These are phyloP conservation scores for Lactarius deliciosus DNA, from an alignment of 768 basidiomycete species.

Conservation along the genomic window DNA sequence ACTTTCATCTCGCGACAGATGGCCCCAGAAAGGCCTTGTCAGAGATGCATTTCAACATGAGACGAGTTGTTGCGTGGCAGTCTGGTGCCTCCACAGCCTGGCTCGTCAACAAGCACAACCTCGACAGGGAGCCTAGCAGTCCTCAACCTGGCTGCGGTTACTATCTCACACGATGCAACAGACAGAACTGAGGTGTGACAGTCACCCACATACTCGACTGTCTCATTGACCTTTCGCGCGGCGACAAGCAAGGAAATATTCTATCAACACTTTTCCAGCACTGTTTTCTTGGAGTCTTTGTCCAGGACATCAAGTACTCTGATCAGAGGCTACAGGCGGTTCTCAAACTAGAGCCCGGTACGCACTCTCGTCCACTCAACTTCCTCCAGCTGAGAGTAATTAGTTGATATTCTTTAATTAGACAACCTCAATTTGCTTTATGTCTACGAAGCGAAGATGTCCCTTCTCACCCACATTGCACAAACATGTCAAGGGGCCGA, in stretches of 20 bases:
- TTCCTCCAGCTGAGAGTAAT: not conserved
- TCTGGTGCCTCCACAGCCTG: constrained; percentile 35
- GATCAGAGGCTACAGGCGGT: constrained; percentile 73
- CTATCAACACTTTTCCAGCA: constrained; percentile 60
- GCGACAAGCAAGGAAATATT: constrained; percentile 66
- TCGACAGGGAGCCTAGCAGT: constrained; percentile 59
- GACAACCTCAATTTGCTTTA: constrained; percentile 90
- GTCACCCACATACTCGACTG: constrained; percentile 91
- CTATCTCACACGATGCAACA: constrained; percentile 85
- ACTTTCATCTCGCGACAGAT: constrained; percentile 65
- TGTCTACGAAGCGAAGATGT: constrained; percentile 94
- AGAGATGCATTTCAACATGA: constrained; percentile 9
- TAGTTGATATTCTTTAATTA: constrained; percentile 35
- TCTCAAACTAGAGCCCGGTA: constrained; percentile 88
- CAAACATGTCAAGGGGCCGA: constrained; percentile 85
- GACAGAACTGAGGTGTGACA: constrained; percentile 96
- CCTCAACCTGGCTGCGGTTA: constrained; percentile 62
- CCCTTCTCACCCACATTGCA: constrained; percentile 80
- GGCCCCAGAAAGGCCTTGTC: constrained; percentile 24
- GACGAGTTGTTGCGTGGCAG: constrained; percentile 29
- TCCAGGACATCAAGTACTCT: constrained; percentile 78
- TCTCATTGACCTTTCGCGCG: constrained; percentile 66
- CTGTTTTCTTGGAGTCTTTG: constrained; percentile 80
- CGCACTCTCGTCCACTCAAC: constrained; percentile 28
- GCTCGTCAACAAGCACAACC: constrained; percentile 8